These are phyloP conservation scores for Ampelomyces quisqualis DNA, from an alignment of 2,329 filamentous ascomycete genomes.

Conservation along the genomic window DNA sequence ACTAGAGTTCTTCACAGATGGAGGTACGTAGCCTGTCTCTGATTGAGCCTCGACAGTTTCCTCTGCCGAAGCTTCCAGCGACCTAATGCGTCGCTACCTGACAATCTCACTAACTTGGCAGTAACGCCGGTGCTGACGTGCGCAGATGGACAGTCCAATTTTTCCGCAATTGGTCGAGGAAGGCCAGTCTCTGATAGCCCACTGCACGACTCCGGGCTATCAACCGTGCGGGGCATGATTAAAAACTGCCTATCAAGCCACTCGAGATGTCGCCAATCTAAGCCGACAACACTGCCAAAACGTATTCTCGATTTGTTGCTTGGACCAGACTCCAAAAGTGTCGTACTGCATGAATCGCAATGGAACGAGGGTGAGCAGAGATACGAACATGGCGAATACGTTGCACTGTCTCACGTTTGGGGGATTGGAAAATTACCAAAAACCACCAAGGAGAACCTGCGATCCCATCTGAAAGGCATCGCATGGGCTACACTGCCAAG, in stretches of 20 bases:
- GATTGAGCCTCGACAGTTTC: not conserved
- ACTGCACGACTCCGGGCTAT: conserved; percentile 32
- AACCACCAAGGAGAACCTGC: conserved; percentile 31
- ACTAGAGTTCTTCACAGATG: conserved; percentile 40
- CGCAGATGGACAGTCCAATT: conserved; percentile 36
- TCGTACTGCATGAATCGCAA: conserved; percentile 33
- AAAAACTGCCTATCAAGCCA: conserved; percentile 35
- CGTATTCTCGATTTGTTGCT: conserved; percentile 34
- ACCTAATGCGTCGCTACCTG: not conserved
- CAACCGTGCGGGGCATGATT: conserved; percentile 29
- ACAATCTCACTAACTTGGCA: not conserved
- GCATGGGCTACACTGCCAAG: conserved; percentile 32
- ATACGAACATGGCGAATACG: conserved; percentile 37
- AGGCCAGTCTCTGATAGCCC: conserved; percentile 32
- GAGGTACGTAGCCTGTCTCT: conserved; percentile 27
- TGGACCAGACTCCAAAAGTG: conserved; percentile 31
- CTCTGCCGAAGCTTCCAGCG: not conserved
- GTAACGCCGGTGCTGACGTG: conserved; percentile 4
- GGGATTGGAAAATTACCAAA: conserved; percentile 30
- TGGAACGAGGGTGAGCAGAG: conserved; percentile 26
- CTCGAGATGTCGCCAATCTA: conserved; percentile 29
- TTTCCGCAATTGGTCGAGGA: conserved; percentile 40
- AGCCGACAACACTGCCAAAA: conserved; percentile 29
- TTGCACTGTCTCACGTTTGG: conserved; percentile 39
- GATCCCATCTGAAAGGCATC: conserved; percentile 31